Evolutionary conservation across 2,329 filamentous ascomycete genomes (phyloP).

Genomic region (Exophiala aquamarina): DNA sequence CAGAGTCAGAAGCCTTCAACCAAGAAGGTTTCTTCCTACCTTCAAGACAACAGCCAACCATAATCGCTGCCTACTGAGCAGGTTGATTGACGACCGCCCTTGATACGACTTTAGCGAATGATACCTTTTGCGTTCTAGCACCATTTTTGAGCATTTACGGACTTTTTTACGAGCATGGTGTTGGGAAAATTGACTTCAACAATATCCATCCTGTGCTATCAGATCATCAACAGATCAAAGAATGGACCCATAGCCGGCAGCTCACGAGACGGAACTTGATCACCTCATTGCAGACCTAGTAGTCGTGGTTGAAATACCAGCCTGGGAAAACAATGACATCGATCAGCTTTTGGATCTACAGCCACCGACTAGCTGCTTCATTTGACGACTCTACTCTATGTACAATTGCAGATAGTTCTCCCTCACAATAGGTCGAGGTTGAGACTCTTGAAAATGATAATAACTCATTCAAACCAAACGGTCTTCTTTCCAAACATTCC

Average conservation of each 20-base stretch:
- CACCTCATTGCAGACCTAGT: slow-evolving; percentile 16
- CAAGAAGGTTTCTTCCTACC: slow-evolving; percentile 51
- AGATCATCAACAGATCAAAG: not conserved
- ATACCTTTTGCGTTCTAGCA: slow-evolving; percentile 22
- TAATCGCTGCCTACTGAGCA: slow-evolving; percentile 51
- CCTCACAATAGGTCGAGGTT: slow-evolving; percentile 8
- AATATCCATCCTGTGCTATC: not conserved
- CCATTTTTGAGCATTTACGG: slow-evolving; percentile 9
- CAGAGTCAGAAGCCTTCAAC: slow-evolving; percentile 39
- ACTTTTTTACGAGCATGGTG: slow-evolving; percentile 23
- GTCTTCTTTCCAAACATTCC: not conserved
- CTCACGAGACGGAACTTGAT: not conserved
- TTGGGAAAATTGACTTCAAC: slow-evolving; percentile 2
- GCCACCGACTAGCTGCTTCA: not conserved
- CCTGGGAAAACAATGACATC: slow-evolving; percentile 16
- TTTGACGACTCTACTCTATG: slow-evolving; percentile 15
- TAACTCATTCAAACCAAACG: not conserved
- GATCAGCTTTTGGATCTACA: not conserved
- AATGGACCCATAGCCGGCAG: no score
- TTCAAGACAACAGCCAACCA: slow-evolving; percentile 41
- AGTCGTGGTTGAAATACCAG: slow-evolving; percentile 26
- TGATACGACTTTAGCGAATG: slow-evolving; percentile 23
- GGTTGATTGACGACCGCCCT: slow-evolving; percentile 28
- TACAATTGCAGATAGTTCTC: slow-evolving; percentile 12
- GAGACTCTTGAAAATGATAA: slow-evolving; percentile 5